Base-by-base conservation (phyloP, 345 rosid species). In the Brassica incana region DNA sequence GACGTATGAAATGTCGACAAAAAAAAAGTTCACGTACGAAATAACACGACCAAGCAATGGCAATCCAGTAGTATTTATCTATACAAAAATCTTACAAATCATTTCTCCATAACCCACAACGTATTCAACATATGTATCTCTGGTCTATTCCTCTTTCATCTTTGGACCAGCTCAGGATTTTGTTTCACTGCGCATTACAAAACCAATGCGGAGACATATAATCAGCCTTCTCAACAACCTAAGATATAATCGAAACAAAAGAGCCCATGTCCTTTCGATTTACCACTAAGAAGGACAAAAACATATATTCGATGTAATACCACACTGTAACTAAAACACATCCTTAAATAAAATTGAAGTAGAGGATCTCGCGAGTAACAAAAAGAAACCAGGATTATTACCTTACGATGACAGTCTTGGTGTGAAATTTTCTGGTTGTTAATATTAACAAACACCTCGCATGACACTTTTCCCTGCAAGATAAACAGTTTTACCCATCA, bases 361-460 rank as follows among this genome's bases (percentile, higher is more conserved):
- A 50, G 6, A 40, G 2, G 38, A 38, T 40, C 36, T 18, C 25
- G 40, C 23, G 56, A 59, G 61, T 35, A 75, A 64, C 33, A 50
- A 3, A 12, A 70, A 60, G 30, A 84, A 54, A 59, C 5, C 12
- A 58, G 23, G 78, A n/a, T 43, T 43, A 43, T 87, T 67, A 92
- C 97, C 97, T 83, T 60, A 64, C 90, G 84, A 59, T 80, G 81
- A 84, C 97, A 92, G 80, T 90, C 85, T 78, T 88, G 85, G 69
- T 78, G 94, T 33, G 84, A 83, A 72, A 95, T 68, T 20, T 89
- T 85, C 87, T 92, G 94, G 73, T 83, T 81, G 73, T 74, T 81
- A 64, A 86, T 81, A 83, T 88, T 90, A 59, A 88, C 95, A 77
- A 80, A 86, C 52, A 92, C 89, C 80, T 92, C 92, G 65, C 97